Percentiles rank a stretch among this genome's conserved stretches.
Evolutionary conservation across 1,284 basidiomycete species (phyloP).

Genomic region (Ceratorhiza oryzae-sativae): DNA sequence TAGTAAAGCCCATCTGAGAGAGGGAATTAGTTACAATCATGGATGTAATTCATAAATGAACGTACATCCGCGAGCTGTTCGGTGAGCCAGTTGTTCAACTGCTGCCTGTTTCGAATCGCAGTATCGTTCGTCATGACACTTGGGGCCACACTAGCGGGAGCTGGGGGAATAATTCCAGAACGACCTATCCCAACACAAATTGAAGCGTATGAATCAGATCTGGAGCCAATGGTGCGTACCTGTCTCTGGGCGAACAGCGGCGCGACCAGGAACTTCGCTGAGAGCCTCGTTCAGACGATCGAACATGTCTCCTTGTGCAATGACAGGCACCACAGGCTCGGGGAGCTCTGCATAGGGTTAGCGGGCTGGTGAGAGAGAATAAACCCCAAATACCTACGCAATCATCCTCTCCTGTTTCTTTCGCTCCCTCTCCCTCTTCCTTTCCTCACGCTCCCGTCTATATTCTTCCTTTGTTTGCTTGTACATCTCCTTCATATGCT

Average conservation of each 20-base stretch:
- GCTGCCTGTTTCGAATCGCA: conserved; percentile 19
- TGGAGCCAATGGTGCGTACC: not conserved
- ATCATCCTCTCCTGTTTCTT: conserved; percentile 8
- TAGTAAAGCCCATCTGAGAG: conserved; percentile 33
- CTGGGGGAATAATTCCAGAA: conserved; percentile 12
- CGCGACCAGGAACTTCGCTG: conserved; percentile 15
- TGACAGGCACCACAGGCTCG: not conserved
- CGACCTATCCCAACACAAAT: not conserved
- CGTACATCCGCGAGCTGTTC: conserved; percentile 30
- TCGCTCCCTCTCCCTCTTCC: conserved; percentile 25
- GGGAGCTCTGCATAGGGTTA: not conserved
- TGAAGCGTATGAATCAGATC: not conserved
- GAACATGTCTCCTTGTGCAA: conserved; percentile 25
- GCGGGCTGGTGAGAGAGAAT: not conserved
- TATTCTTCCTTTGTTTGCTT: conserved; percentile 38
- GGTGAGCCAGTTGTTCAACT: conserved; percentile 29
- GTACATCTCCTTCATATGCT: conserved; percentile 39
- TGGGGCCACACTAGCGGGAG: conserved; percentile 5
- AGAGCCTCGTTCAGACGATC: conserved; percentile 25
- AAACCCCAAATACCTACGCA: not conserved
- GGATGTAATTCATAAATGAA: not conserved
- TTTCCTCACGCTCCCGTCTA: conserved; percentile 29
- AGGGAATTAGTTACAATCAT: not conserved
- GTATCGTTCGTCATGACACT: not conserved
- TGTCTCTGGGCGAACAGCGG: not conserved